A percentile compares a stretch with the other conserved stretches of the same genome.
Conservation (phyloP, 352 stramenopile species). For the Phytophthora chlamydospora region DNA sequence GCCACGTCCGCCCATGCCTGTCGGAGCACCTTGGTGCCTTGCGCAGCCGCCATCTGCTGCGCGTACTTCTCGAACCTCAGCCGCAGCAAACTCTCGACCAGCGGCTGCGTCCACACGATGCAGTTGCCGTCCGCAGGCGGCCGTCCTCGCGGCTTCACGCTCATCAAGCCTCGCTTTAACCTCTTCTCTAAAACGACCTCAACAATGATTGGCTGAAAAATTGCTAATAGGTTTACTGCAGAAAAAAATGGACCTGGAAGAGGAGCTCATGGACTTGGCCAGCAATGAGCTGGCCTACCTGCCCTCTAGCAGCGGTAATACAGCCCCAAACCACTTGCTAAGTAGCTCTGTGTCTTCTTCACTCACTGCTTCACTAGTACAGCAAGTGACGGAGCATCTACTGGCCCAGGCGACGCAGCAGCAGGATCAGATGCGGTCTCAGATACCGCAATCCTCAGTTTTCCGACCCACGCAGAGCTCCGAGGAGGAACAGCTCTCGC, state of each 20-base stretch:
- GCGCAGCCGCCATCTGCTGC: constrained; percentile 11
- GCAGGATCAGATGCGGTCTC: constrained; percentile 2
- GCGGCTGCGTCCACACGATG: constrained; percentile 24
- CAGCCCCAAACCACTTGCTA: not conserved
- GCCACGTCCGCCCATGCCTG: constrained; percentile 21
- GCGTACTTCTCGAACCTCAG: constrained; percentile 31
- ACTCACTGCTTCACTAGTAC: constrained; percentile 7
- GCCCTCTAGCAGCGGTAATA: constrained; percentile 16
- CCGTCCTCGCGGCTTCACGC: constrained; percentile 21
- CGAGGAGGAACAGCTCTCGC: constrained; percentile 15
- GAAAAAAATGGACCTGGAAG: constrained; percentile 47
- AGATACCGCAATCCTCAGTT: not conserved
- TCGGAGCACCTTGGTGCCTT: constrained; percentile 26
- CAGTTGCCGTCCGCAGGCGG: constrained; percentile 26
- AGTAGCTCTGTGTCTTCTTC: not conserved
- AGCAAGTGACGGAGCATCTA: constrained; percentile 24
- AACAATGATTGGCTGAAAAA: too few relatives aligned
- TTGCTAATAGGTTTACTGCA: too few relatives aligned
- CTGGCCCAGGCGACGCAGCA: constrained; percentile 9
- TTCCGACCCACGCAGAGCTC: not conserved
- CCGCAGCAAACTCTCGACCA: constrained; percentile 22
- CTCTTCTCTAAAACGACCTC: too few relatives aligned
- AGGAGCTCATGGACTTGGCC: constrained; percentile 67
- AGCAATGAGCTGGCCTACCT: constrained; percentile 69
- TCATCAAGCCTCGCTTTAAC: not conserved